phyloP scores from a whole-genome alignment of 2,329 filamentous ascomycete species.

The Curvularia sp. region DNA sequence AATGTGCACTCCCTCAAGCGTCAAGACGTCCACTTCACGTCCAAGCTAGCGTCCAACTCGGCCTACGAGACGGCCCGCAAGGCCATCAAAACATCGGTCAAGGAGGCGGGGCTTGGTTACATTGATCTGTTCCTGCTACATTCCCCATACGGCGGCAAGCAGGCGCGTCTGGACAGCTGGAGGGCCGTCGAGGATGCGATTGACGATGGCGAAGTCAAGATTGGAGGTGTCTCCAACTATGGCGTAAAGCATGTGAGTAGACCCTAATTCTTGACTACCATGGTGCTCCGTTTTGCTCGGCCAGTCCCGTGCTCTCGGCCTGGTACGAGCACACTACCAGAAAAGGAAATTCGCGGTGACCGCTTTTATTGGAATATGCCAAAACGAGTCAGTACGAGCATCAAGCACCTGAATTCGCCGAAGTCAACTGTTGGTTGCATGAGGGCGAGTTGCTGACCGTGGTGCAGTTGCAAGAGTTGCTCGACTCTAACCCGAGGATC shows the following conservation, averaged over 20 bases:
- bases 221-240: conserved; percentile 80
- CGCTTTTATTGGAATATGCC: conserved; percentile 10
- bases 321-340: conserved; percentile 13
- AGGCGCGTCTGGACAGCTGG: conserved; percentile 75
- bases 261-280: conserved; percentile 5
- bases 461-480: conserved; percentile 70
- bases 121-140: conserved; percentile 83
- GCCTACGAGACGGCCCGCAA: conserved; percentile 72
- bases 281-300: conserved; percentile 15
- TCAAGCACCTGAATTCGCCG: conserved; percentile 8
- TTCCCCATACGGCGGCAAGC: conserved; percentile 76
- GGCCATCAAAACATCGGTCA: conserved; percentile 71
- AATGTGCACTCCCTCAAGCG: conserved; percentile 64
- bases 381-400: conserved; percentile 1
- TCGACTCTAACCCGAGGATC: conserved; percentile 67
- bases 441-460: conserved; percentile 30
- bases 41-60: conserved; percentile 74
- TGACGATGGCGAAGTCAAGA: conserved; percentile 71
- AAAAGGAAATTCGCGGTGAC: conserved; percentile 3
- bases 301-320: conserved; percentile 7
- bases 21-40: conserved; percentile 79
- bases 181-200: conserved; percentile 79
- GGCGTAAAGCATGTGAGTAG: conserved; percentile 73
- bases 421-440: conserved; percentile 6
- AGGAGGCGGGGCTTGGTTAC: conserved; percentile 72